Evolutionary conservation across 345 rosid species (phyloP).

Genomic region (Fremontodendron californicum): DNA sequence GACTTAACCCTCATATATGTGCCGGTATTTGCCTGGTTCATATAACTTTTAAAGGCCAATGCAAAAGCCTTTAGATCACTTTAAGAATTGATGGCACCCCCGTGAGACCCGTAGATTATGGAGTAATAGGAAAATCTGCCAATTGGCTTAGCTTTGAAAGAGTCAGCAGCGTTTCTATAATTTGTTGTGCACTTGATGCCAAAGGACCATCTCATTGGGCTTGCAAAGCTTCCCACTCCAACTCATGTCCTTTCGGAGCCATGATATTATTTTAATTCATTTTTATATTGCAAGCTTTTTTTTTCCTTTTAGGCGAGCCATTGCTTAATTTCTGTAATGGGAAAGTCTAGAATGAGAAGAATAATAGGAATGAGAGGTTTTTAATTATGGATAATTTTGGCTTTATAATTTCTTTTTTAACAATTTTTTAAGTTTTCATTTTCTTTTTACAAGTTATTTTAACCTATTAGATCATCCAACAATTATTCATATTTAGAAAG

Average conservation of each 20-base stretch:
- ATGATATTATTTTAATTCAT: conserved; percentile 32
- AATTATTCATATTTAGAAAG: too few species aligned
- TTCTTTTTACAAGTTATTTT: too few species aligned
- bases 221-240: conserved; percentile 32
- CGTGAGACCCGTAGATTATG: conserved; percentile 43
- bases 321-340: too few species aligned
- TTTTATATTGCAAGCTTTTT: background rate
- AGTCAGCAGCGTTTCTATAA: conserved; percentile 41
- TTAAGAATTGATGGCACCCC: conserved; percentile 44
- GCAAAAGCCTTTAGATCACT: conserved; percentile 36
- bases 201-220: conserved; percentile 53
- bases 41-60: conserved; percentile 37
- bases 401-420: too few species aligned
- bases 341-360: too few species aligned
- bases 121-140: conserved; percentile 28
- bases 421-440: too few species aligned
- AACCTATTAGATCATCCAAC: too few species aligned
- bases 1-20: conserved; percentile 30
- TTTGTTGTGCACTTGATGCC: conserved; percentile 54
- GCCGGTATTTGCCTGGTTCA: conserved; percentile 41
- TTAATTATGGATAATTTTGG: too few species aligned
- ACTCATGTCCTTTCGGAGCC: conserved; percentile 48
- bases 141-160: conserved; percentile 45
- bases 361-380: too few species aligned
- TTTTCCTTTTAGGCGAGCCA: too few species aligned